A percentile compares a stretch with the other conserved stretches of the same genome.
Evolutionary conservation across 495 filamentous ascomycete species (phyloP).

Genomic region (Tirmania nivea): DNA sequence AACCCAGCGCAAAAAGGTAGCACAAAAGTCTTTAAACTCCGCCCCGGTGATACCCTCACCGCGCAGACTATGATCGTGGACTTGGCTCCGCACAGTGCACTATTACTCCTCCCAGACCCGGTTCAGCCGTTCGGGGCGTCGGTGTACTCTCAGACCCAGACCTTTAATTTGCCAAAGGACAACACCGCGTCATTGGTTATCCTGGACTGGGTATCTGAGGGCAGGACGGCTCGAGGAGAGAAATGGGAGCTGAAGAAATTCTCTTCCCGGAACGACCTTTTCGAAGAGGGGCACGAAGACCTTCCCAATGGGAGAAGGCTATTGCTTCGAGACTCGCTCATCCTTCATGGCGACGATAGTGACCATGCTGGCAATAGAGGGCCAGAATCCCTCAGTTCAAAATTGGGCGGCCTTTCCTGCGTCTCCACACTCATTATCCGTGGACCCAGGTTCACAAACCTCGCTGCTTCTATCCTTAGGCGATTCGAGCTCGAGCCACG

Average conservation of each 20-base stretch:
- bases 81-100: slow-evolving; percentile 37
- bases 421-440: slow-evolving; percentile 67
- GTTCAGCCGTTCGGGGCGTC: slow-evolving; percentile 69
- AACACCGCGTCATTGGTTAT: slow-evolving; percentile 44
- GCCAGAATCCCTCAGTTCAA: slow-evolving; percentile 24
- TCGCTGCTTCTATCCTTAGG: slow-evolving; percentile 48
- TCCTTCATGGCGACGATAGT: slow-evolving; percentile 35
- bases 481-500: slow-evolving; percentile 58
- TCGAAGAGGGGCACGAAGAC: slow-evolving; percentile 24
- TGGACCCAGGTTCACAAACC: slow-evolving; percentile 42
- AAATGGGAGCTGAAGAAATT: slow-evolving; percentile 63
- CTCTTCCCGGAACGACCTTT: slow-evolving; percentile 70
- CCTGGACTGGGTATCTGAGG: slow-evolving; percentile 81
- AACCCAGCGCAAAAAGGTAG: slow-evolving; percentile 25
- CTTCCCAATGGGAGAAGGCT: slow-evolving; percentile 31
- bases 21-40: slow-evolving; percentile 84
- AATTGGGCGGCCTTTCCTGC: slow-evolving; percentile 45
- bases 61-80: slow-evolving; percentile 45
- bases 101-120: slow-evolving; percentile 89
- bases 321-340: slow-evolving; percentile 58
- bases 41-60: slow-evolving; percentile 33
- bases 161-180: slow-evolving; percentile 37
- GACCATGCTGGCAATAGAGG: slow-evolving; percentile 1
- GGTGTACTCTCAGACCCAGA: slow-evolving; percentile 61
- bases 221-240: slow-evolving; percentile 71